Evolutionary conservation across 176 grass and related monocot species (phyloP), one percentile per base, ranked within the genome.

Genomic region (Ensete glaucum): DNA sequence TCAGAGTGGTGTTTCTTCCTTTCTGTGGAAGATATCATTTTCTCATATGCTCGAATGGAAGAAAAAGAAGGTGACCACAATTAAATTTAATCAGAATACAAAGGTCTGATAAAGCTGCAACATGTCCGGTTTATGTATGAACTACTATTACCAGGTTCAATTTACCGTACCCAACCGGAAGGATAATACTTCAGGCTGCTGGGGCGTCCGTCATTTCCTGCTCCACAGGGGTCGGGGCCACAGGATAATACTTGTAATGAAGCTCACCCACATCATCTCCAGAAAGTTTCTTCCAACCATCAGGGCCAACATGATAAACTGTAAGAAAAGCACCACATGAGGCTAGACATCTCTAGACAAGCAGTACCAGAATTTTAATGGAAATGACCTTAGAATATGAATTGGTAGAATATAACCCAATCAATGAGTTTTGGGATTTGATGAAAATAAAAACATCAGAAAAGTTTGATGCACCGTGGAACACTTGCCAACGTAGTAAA

Each of bases 251-350:
- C 23, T 98, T 89, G 73, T 91, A 93, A 74, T 93, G 94, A 66
- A 98, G 88, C 77, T 98, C 94, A 16, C 85, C 79, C 0, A 98
- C 94, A 81, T 98, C 94, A 75, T 98, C 94, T 57, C 94, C 94
- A 54, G 94, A 93, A 56, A 98, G 77, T 80, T 98, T 98, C 82
- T 76, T 98, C 94, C 94, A 98, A 3, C 94, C 90, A 82, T 89
- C 57, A 4, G 88, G 84, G 21, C 90, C 94, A 21, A 98, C 90
- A 17, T 98, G 80, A 76, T 93, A 98, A 25, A 98, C 94, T 98
- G 82, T 13, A 77, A 77, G 22, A 80, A 64, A 23, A 5, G 0
- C 24, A 21, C 4, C n/a, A 54, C 14, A 15, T 53, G 4, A n/a
- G 9, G 34, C 34, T 43, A 43, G 34, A 43, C 4, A 43, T 43